Evolutionary conservation across 179 eudicot genomes (phyloP).

Genomic region (Amaranthus tricolor): DNA sequence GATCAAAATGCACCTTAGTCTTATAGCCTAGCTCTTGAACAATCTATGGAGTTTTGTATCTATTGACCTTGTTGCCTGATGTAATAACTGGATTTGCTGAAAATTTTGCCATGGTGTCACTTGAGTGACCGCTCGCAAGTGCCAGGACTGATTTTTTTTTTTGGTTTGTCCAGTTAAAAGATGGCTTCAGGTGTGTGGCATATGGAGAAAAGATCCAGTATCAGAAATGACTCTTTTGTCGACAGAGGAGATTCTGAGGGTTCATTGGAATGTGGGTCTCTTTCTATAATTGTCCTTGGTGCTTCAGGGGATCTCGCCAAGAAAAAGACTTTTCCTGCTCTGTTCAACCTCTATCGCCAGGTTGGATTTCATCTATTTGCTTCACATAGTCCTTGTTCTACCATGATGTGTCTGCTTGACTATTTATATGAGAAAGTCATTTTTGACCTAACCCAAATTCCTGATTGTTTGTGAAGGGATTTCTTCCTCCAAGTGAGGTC

Average conservation of each 20-base stretch:
- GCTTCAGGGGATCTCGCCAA: conserved; percentile 99
- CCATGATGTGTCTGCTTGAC: not conserved
- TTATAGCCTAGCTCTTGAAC: too few relatives aligned
- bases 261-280: conserved; percentile 65
- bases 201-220: conserved; percentile 50
- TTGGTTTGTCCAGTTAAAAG: conserved; percentile 11
- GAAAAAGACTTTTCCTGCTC: conserved; percentile 98
- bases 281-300: conserved; percentile 88
- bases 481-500: conserved; percentile 71
- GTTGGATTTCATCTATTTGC: conserved; percentile 28
- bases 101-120: too few relatives aligned
- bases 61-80: too few relatives aligned
- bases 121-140: too few relatives aligned
- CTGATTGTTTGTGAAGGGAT: conserved; percentile 44
- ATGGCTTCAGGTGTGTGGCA: conserved; percentile 64
- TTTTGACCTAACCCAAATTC: conserved; percentile 21
- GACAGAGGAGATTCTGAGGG: conserved; percentile 34
- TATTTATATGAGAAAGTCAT: not conserved
- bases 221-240: conserved; percentile 41
- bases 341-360: conserved; percentile 90
- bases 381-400: not conserved
- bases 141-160: not conserved
- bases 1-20: too few relatives aligned
- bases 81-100: too few relatives aligned
- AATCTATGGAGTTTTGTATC: too few relatives aligned